These are phyloP conservation scores for Phylloporus sp. DNA, from an alignment of 768 basidiomycete genomes.

Conservation along the genomic window DNA sequence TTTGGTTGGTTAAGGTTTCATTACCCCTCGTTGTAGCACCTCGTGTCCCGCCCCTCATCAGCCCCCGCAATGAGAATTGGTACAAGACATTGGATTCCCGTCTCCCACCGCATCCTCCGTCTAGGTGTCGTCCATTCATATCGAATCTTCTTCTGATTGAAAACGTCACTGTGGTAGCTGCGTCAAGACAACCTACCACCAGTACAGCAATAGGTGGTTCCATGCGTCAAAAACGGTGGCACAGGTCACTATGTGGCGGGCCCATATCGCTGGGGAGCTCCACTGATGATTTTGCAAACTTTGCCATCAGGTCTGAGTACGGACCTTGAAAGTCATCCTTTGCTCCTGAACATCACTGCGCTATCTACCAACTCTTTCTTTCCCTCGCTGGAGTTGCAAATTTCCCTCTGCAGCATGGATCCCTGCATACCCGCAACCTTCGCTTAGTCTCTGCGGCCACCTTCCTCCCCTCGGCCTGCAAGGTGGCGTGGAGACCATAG, in stretches of 20 bases:
- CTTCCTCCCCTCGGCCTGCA: slow-evolving; percentile 26
- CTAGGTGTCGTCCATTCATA: slow-evolving; percentile 17
- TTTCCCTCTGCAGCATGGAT: slow-evolving; percentile 18
- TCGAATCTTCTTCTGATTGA: slow-evolving; percentile 15
- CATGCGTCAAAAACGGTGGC: slow-evolving; percentile 2
- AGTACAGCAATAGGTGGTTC: not conserved
- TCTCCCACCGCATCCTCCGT: slow-evolving; percentile 3
- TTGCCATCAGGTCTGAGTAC: slow-evolving; percentile 4
- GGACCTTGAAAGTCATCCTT: slow-evolving; percentile 8
- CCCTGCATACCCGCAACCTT: slow-evolving; percentile 18
- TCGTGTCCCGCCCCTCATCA: slow-evolving; percentile 19
- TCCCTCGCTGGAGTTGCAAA: slow-evolving; percentile 13
- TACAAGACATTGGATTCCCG: slow-evolving; percentile 14
- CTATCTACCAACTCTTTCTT: slow-evolving; percentile 3
- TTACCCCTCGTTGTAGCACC: slow-evolving; percentile 5
- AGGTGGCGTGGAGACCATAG: slow-evolving; percentile 19
- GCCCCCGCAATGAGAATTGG: slow-evolving; percentile 18
- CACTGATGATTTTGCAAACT: slow-evolving; percentile 2
- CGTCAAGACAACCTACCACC: slow-evolving; percentile 6
- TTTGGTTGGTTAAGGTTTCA: slow-evolving; percentile 21
- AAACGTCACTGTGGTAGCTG: slow-evolving; percentile 14
- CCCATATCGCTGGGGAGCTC: not conserved
- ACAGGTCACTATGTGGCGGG: slow-evolving; percentile 2
- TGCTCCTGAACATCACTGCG: slow-evolving; percentile 9
- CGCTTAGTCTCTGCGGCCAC: slow-evolving; percentile 26